These are phyloP conservation scores for Rubus idaeus DNA, from an alignment of 306 rosid species.

Conservation along the genomic window DNA sequence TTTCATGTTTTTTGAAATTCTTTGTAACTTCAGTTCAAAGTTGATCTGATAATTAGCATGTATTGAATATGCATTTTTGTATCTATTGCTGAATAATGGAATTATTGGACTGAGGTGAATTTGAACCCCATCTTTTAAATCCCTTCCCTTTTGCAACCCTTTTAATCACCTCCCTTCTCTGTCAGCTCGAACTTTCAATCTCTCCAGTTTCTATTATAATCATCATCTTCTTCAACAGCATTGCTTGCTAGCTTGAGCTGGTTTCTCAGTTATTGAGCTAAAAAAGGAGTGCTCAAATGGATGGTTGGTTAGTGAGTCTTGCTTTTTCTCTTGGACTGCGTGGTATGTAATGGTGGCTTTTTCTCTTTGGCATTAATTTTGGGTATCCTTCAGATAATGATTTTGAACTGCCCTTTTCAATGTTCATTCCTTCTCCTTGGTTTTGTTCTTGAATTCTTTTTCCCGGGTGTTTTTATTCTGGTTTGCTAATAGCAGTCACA, in stretches of 20 bases:
- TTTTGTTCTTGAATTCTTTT: constrained; percentile 56
- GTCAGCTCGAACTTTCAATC: not conserved
- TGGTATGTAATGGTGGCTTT: constrained; percentile 29
- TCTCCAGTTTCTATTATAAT: not conserved
- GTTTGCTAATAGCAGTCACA: constrained; percentile 25
- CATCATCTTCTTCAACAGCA: not conserved
- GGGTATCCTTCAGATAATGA: constrained; percentile 47
- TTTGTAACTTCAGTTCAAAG: not conserved
- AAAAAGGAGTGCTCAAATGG: not conserved
- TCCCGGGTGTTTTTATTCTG: constrained; percentile 53
- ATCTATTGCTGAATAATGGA: not conserved
- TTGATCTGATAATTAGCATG: not conserved
- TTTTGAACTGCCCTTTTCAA: constrained; percentile 62
- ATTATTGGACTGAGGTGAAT: not conserved
- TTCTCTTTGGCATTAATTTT: constrained; percentile 29
- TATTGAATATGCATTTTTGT: not conserved
- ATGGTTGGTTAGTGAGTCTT: constrained; percentile 32
- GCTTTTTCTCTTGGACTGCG: constrained; percentile 6
- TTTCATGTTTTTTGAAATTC: not conserved
- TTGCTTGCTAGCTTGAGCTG: not conserved
- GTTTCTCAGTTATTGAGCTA: not conserved
- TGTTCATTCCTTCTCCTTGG: constrained; percentile 72
- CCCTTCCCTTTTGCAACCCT: constrained; percentile 15
- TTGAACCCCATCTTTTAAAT: constrained; percentile 28
- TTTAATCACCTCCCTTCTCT: constrained; percentile 14